A percentile compares a stretch with the other conserved stretches of the same genome.
Evolutionary conservation across 1,284 basidiomycete species (phyloP).

Genomic region (Chalciporus sp.): DNA sequence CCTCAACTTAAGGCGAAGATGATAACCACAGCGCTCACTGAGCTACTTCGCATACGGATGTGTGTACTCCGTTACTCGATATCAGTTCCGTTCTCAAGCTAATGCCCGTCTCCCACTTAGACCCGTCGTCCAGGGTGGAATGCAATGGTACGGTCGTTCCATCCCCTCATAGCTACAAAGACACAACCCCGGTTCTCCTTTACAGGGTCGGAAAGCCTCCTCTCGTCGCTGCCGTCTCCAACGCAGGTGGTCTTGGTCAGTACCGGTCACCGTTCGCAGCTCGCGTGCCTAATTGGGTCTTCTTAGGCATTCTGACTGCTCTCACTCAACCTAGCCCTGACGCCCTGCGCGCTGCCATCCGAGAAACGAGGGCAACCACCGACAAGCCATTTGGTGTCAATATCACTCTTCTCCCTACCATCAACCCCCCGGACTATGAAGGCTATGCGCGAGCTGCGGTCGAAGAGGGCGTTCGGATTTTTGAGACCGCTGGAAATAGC

Average conservation of each 20-base stretch:
- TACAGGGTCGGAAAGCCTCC: slow-evolving; percentile 75
- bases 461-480: slow-evolving; percentile 86
- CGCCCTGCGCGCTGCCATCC: slow-evolving; percentile 83
- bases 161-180: slow-evolving; percentile 7
- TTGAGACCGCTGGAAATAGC: slow-evolving; percentile 94
- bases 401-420: slow-evolving; percentile 87
- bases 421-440: slow-evolving; percentile 90
- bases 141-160: slow-evolving; percentile 70
- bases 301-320: slow-evolving; percentile 78
- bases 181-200: slow-evolving; percentile 9
- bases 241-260: slow-evolving; percentile 83
- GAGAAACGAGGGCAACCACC: slow-evolving; percentile 72
- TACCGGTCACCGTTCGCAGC: slow-evolving; percentile 6
- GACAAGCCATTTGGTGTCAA: slow-evolving; percentile 89
- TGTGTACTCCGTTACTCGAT: slow-evolving; percentile 18
- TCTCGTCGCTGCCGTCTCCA: slow-evolving; percentile 80
- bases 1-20: slow-evolving; percentile 15
- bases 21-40: slow-evolving; percentile 46
- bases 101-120: slow-evolving; percentile 37
- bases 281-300: slow-evolving; percentile 2
- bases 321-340: slow-evolving; percentile 87
- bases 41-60: slow-evolving; percentile 41
- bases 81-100: neutral
- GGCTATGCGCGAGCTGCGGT: slow-evolving; percentile 83
- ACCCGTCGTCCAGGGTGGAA: slow-evolving; percentile 79